Conservation (phyloP, 2,329 filamentous ascomycete genomes). For the Fusarium newnesense region DNA sequence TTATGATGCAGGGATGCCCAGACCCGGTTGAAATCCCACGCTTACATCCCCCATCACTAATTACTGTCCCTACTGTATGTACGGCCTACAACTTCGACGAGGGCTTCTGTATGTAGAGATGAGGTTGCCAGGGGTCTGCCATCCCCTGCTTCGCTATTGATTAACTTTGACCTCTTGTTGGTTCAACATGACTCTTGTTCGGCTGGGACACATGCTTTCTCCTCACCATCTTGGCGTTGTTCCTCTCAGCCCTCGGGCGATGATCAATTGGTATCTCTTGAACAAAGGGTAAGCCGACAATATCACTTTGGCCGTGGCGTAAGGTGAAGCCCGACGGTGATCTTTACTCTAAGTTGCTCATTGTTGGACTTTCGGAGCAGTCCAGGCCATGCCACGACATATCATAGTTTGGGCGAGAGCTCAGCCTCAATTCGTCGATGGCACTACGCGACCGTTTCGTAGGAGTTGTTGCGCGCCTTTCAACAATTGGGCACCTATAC, state of each 20-base stretch:
- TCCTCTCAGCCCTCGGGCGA: neutral
- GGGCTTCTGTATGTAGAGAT: slow-evolving; percentile 14
- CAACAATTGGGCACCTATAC: neutral
- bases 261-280: neutral
- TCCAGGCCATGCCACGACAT: slow-evolving; percentile 25
- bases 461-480: neutral
- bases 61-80: neutral
- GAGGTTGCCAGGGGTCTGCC: slow-evolving; percentile 28
- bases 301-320: neutral
- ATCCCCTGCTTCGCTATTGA: slow-evolving; percentile 16
- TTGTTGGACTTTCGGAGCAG: neutral
- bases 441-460: neutral
- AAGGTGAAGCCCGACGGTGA: neutral
- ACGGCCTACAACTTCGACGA: slow-evolving; percentile 2
- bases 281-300: neutral
- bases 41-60: slow-evolving; percentile 22
- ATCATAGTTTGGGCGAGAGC: slow-evolving; percentile 1
- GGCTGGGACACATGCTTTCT: slow-evolving; percentile 11
- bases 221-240: slow-evolving; percentile 1
- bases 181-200: neutral
- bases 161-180: slow-evolving; percentile 18
- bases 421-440: slow-evolving; percentile 10
- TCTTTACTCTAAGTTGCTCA: slow-evolving; percentile 15
- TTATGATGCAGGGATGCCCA: slow-evolving; percentile 32
- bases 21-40: slow-evolving; percentile 21